phyloP scores from a whole-genome alignment of 2,329 filamentous ascomycete genomes.

The Ophiosphaerella herpotricha region DNA sequence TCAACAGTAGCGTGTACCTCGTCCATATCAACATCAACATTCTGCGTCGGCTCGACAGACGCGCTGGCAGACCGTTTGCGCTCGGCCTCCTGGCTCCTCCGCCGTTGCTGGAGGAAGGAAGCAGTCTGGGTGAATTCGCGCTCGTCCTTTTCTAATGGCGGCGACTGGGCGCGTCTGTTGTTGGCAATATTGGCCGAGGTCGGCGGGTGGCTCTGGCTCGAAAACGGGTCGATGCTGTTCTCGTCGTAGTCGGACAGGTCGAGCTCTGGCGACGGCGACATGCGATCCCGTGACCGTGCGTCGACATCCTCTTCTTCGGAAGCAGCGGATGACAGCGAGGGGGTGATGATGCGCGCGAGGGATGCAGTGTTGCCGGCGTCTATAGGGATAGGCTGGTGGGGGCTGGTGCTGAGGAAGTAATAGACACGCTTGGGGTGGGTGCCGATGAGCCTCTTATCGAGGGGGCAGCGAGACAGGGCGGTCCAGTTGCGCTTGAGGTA shows the following conservation, averaged over 20 bases:
- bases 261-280: conserved; percentile 91
- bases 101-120: conserved; percentile 72
- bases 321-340: conserved; percentile 78
- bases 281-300: conserved; percentile 62
- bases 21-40: conserved; percentile 42
- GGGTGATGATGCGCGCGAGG: conserved; percentile 72
- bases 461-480: conserved; percentile 76
- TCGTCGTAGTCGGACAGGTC: conserved; percentile 91
- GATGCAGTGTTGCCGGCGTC: conserved; percentile 57
- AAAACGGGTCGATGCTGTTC: conserved; percentile 63
- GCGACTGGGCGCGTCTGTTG: conserved; percentile 76
- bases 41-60: conserved; percentile 39
- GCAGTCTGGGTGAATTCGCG: conserved; percentile 97
- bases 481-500: conserved; percentile 89
- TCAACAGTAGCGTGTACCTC: conserved; percentile 45
- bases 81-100: conserved; percentile 49
- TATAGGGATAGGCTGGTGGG: conserved; percentile 79
- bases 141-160: conserved; percentile 91
- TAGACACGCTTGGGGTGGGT: conserved; percentile 94
- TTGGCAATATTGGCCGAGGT: conserved; percentile 55
- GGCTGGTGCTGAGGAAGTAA: conserved; percentile 90
- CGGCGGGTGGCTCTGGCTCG: conserved; percentile 51
- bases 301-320: conserved; percentile 72
- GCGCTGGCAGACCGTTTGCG: conserved; percentile 47
- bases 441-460: conserved; percentile 90